Percentiles rank a stretch among this genome's conserved stretches.
phyloP scores from a whole-genome alignment of 192 early-diverging fungal species.

The Allomyces arbusculus region DNA sequence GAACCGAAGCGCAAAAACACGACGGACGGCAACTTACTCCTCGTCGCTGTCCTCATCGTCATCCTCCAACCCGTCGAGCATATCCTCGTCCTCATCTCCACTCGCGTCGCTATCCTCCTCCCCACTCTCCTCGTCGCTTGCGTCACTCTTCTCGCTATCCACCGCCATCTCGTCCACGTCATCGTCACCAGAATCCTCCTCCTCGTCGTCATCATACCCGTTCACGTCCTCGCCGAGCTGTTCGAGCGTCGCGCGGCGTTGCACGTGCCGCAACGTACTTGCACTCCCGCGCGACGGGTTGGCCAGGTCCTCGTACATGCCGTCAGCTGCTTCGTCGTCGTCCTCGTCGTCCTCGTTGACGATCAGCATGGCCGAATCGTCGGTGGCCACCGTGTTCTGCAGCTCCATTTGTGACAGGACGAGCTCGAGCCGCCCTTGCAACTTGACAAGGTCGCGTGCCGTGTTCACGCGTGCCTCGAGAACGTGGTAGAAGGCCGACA shows the following conservation, averaged over 20 bases:
- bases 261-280: not conserved
- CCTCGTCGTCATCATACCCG: too few relatives aligned
- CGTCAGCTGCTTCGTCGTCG: not conserved
- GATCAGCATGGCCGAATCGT: not conserved
- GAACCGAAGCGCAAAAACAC: not conserved
- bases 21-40: not conserved
- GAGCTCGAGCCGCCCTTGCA: not conserved
- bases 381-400: not conserved
- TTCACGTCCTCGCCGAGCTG: not conserved
- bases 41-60: not conserved
- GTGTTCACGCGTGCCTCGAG: not conserved
- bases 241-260: not conserved
- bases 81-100: not conserved
- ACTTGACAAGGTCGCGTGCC: not conserved
- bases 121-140: too few relatives aligned
- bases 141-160: not conserved
- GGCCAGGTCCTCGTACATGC: not conserved
- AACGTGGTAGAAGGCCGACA: not conserved
- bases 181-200: too few relatives aligned
- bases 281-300: not conserved
- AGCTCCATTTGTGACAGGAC: not conserved
- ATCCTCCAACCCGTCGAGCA: not conserved
- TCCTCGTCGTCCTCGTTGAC: not conserved
- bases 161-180: not conserved
- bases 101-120: not conserved